Evolutionary conservation across 129 eudicot genomes (phyloP).

Genomic region (Logfia minima): DNA sequence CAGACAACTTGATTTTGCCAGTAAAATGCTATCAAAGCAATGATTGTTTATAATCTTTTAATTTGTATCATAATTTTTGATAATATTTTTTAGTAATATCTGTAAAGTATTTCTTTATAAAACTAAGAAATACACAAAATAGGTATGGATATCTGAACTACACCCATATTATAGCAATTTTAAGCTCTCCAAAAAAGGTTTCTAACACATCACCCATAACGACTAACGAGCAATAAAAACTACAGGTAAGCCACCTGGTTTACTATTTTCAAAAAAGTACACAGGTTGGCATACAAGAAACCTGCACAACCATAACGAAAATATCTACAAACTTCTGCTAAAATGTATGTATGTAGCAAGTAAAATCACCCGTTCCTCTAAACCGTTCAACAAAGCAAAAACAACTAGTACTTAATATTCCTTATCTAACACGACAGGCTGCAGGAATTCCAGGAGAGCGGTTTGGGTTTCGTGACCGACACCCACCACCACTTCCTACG

Average conservation of each 20-base stretch:
- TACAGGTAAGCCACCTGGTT: background rate
- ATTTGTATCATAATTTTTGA: too few species aligned
- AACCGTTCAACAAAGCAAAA: background rate
- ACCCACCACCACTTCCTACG: slow-evolving; percentile 11
- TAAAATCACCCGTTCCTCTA: background rate
- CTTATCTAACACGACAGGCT: slow-evolving; percentile 15
- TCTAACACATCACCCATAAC: background rate
- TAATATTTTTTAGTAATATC: too few species aligned
- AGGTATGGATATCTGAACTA: background rate
- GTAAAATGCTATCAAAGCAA: background rate
- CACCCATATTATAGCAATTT: background rate
- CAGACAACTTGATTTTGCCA: background rate
- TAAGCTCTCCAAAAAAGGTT: background rate
- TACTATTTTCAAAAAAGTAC: slow-evolving; percentile 12
- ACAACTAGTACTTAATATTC: background rate
- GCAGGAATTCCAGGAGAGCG: slow-evolving; percentile 6
- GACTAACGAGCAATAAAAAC: background rate
- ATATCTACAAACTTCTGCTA: background rate
- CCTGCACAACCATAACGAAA: slow-evolving; percentile 6
- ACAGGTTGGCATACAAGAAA: background rate
- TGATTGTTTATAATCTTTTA: background rate
- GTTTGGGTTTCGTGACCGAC: slow-evolving; percentile 16
- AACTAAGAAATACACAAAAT: background rate
- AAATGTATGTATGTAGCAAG: slow-evolving; percentile 1
- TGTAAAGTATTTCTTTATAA: too few species aligned